Conservation (phyloP, 2,329 filamentous ascomycete species). For the Whalleya microplaca region DNA sequence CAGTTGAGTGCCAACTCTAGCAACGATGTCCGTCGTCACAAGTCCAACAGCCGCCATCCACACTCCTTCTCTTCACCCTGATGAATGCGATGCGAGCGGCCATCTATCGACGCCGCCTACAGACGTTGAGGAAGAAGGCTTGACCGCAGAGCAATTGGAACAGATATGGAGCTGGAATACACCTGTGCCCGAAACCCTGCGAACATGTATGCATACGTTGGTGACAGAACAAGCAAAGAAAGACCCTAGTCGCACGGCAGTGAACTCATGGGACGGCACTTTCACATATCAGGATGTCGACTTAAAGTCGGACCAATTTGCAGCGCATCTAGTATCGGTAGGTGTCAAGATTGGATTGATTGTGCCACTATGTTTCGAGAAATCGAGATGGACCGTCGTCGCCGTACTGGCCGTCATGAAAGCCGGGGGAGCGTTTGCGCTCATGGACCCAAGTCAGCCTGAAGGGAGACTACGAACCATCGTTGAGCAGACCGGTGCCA, state of each 20-base stretch:
- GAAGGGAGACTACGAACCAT: conserved; percentile 49
- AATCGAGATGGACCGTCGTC: conserved; percentile 51
- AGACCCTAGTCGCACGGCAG: conserved; percentile 45
- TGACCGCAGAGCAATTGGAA: conserved; percentile 43
- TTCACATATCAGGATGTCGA: conserved; percentile 52
- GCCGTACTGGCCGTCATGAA: conserved; percentile 53
- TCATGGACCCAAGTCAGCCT: conserved; percentile 52
- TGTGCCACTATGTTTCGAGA: conserved; percentile 56
- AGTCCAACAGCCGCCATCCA: conserved; percentile 18
- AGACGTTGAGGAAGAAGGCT: conserved; percentile 33
- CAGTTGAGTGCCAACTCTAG: conserved; percentile 7
- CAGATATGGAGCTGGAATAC: conserved; percentile 53
- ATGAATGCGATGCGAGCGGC: conserved; percentile 26
- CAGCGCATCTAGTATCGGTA: conserved; percentile 41
- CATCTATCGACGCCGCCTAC: conserved; percentile 35
- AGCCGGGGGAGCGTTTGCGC: conserved; percentile 50
- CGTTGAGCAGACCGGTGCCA: conserved; percentile 46
- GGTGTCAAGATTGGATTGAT: conserved; percentile 45
- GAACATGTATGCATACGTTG: conserved; percentile 51
- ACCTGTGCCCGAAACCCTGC: conserved; percentile 43
- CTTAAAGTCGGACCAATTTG: conserved; percentile 45
- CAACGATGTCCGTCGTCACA: conserved; percentile 1
- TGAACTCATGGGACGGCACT: conserved; percentile 55
- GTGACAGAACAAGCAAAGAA: conserved; percentile 43
- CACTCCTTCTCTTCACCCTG: conserved; percentile 23